Evolutionary conservation across 495 filamentous ascomycete species (phyloP).

Genomic region (Podospora sp.): DNA sequence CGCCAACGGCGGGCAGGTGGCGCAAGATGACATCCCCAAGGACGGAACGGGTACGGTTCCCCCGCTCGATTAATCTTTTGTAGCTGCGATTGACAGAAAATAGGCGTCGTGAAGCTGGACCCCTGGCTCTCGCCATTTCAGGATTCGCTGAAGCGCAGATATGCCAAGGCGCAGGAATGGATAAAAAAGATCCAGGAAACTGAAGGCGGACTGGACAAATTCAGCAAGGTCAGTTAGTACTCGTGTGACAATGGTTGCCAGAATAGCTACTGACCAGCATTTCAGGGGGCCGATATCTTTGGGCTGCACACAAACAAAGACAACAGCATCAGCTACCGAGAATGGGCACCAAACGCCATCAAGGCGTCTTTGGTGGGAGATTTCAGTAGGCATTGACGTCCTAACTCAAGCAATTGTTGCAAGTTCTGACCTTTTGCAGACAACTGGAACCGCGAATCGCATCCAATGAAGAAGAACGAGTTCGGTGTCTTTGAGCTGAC

Average conservation of each 20-base stretch:
- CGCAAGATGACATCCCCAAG: slow-evolving; percentile 42
- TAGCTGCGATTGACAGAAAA: slow-evolving; percentile 22
- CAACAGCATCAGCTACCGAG: slow-evolving; percentile 85
- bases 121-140: slow-evolving; percentile 88
- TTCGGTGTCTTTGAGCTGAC: slow-evolving; percentile 90
- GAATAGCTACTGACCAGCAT: slow-evolving; percentile 22
- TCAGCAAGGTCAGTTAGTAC: slow-evolving; percentile 68
- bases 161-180: slow-evolving; percentile 82
- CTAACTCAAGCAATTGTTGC: not conserved
- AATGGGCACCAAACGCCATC: slow-evolving; percentile 93
- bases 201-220: slow-evolving; percentile 90
- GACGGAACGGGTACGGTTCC: slow-evolving; percentile 50
- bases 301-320: slow-evolving; percentile 79
- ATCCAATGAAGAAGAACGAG: slow-evolving; percentile 79
- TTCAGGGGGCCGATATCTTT: slow-evolving; percentile 79
- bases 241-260: not conserved
- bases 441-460: slow-evolving; percentile 79
- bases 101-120: slow-evolving; percentile 86
- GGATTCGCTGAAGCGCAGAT: slow-evolving; percentile 74
- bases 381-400: slow-evolving; percentile 67
- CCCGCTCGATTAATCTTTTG: not conserved
- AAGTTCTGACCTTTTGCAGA: slow-evolving; percentile 53
- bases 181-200: slow-evolving; percentile 76
- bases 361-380: slow-evolving; percentile 90
- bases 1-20: slow-evolving; percentile 31